phyloP scores from a whole-genome alignment of 192 early-diverging fungal genomes.

The Mortierella hygrophila region DNA sequence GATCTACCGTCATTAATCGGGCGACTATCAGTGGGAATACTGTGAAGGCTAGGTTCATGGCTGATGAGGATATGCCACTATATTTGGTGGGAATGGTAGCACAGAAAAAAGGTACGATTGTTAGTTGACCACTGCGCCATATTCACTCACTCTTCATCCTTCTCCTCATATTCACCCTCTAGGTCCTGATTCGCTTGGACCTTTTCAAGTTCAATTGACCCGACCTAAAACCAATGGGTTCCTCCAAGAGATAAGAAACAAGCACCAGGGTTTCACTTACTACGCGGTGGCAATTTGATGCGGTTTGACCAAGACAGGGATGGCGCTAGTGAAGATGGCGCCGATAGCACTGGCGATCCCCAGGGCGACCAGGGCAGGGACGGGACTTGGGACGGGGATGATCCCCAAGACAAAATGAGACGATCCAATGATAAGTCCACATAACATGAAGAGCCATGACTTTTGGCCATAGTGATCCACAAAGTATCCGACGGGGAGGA shows the following conservation, averaged over 20 bases:
- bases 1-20: slow-evolving; percentile 35
- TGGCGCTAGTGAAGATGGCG: slow-evolving; percentile 72
- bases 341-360: slow-evolving; percentile 74
- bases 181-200: background rate
- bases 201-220: background rate
- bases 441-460: slow-evolving; percentile 64
- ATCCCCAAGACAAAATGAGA: slow-evolving; percentile 70
- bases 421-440: slow-evolving; percentile 64
- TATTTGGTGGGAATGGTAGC: background rate
- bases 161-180: background rate
- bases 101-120: background rate
- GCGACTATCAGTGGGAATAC: slow-evolving; percentile 53
- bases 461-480: slow-evolving; percentile 69
- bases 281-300: slow-evolving; percentile 49
- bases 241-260: background rate
- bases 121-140: too few relatives aligned
- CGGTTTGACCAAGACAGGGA: slow-evolving; percentile 70
- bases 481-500: slow-evolving; percentile 69
- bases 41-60: slow-evolving; percentile 54
- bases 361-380: slow-evolving; percentile 65
- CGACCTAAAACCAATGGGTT: background rate
- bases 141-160: background rate
- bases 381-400: slow-evolving; percentile 59
- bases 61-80: slow-evolving; percentile 45
- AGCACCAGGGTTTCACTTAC: slow-evolving; percentile 19